A percentile compares a stretch with the other conserved stretches of the same genome.
These are phyloP conservation scores for Penicillium lagena DNA, from an alignment of 495 filamentous ascomycete genomes.

Conservation along the genomic window DNA sequence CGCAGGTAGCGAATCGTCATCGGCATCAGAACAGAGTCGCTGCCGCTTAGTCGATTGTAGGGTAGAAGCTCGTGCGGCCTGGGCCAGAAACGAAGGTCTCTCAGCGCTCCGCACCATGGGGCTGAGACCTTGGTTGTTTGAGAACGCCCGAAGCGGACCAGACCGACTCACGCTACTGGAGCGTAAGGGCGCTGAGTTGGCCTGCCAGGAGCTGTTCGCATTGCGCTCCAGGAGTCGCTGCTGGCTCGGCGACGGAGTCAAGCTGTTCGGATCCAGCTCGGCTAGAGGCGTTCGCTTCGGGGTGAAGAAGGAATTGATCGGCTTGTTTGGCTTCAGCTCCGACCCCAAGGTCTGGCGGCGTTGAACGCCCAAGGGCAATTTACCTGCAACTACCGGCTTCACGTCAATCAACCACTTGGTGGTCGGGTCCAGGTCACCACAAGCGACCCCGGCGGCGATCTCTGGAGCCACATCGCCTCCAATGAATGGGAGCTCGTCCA, in stretches of 20 bases:
- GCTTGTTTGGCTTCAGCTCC: conserved; percentile 56
- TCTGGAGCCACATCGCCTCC: conserved; percentile 62
- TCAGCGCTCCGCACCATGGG: conserved; percentile 38
- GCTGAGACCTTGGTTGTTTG: conserved; percentile 25
- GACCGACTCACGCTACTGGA: conserved; percentile 25
- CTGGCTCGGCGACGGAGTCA: conserved; percentile 65
- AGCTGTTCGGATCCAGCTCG: conserved; percentile 81
- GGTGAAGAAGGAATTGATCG: conserved; percentile 76
- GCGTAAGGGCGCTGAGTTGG: conserved; percentile 32
- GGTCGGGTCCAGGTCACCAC: conserved; percentile 81
- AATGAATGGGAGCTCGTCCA: conserved; percentile 69
- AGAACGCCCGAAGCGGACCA: conserved; percentile 27
- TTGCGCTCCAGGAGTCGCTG: conserved; percentile 51
- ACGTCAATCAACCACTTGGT: conserved; percentile 66
- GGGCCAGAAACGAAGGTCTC: conserved; percentile 36
- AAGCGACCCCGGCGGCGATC: conserved; percentile 70
- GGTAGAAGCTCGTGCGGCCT: conserved; percentile 36
- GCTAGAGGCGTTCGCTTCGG: conserved; percentile 69
- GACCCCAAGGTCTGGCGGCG: conserved; percentile 38
- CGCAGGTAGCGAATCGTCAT: conserved; percentile 30
- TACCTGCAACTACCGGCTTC: conserved; percentile 21
- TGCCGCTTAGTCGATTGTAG: conserved; percentile 54
- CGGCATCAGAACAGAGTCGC: conserved; percentile 51
- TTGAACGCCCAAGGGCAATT: conserved; percentile 20
- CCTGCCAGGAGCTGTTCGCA: conserved; percentile 47